phyloP scores from a whole-genome alignment of 1,139 yeast genomes.

The Magnusiomyces ingens region DNA sequence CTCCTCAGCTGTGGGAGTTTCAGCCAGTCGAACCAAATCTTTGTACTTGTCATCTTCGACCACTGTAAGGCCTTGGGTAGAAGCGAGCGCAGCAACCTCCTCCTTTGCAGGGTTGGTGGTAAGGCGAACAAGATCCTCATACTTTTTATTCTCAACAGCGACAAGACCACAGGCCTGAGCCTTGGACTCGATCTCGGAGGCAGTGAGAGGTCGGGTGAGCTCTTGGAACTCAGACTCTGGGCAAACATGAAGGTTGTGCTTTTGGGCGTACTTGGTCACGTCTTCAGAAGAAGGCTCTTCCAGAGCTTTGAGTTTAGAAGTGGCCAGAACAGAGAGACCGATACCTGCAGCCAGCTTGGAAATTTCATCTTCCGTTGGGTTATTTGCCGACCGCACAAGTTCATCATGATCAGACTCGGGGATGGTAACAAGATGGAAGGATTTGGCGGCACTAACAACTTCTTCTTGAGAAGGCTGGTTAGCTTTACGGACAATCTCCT shows the following conservation, averaged over 20 bases:
- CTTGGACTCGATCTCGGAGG: conserved; percentile 27
- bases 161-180: conserved; percentile 27
- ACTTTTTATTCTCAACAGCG: conserved; percentile 23
- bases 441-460: conserved; percentile 10
- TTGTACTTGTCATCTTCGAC: conserved; percentile 8
- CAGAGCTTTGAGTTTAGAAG: conserved; percentile 9
- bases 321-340: conserved; percentile 29
- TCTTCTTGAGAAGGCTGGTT: conserved; percentile 24
- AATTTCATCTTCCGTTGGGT: conserved; percentile 25
- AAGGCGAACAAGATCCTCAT: conserved; percentile 18
- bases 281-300: conserved; percentile 10
- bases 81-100: conserved; percentile 30
- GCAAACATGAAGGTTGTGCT: conserved; percentile 11
- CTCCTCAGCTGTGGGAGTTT: conserved; percentile 18
- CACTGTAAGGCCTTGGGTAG: conserved; percentile 26
- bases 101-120: conserved; percentile 20
- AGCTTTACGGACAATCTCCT: conserved; percentile 19
- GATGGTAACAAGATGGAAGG: conserved; percentile 23
- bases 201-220: conserved; percentile 9
- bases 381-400: conserved; percentile 20
- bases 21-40: conserved; percentile 10
- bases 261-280: conserved; percentile 8
- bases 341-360: conserved; percentile 26
- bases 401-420: conserved; percentile 15
- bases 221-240: conserved; percentile 20